These are phyloP conservation scores for Alternaria ventricosa DNA, from an alignment of 2,329 filamentous ascomycete species.

Conservation along the genomic window DNA sequence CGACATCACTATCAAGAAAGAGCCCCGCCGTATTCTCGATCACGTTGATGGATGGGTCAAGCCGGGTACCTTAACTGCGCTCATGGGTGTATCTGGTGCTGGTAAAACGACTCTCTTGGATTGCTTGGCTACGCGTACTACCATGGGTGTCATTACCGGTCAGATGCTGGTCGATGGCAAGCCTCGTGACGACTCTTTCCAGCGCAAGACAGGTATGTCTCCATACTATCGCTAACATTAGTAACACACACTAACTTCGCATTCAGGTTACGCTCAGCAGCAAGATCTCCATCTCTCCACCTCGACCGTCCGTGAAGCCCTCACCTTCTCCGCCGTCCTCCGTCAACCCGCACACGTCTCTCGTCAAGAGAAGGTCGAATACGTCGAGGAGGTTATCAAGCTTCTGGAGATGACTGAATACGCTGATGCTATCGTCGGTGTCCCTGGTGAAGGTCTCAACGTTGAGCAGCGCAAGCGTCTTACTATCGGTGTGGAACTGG, in stretches of 20 bases:
- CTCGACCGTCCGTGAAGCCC: constrained; percentile 84
- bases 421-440: constrained; percentile 88
- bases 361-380: constrained; percentile 78
- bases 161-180: constrained; percentile 84
- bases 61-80: constrained; percentile 80
- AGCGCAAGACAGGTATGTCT: constrained; percentile 76
- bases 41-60: constrained; percentile 93
- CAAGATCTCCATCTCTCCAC: constrained; percentile 89
- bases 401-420: constrained; percentile 89
- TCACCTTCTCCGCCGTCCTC: constrained; percentile 84
- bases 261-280: constrained; percentile 76
- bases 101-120: constrained; percentile 92
- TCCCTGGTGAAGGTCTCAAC: constrained; percentile 80
- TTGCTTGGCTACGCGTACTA: constrained; percentile 82
- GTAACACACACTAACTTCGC: background rate
- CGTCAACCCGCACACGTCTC: constrained; percentile 80
- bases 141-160: constrained; percentile 86
- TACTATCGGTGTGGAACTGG: constrained; percentile 95
- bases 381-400: constrained; percentile 90
- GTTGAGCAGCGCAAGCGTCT: constrained; percentile 75
- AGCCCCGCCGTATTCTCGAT: constrained; percentile 77
- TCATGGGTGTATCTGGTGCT: constrained; percentile 93
- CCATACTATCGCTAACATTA: background rate
- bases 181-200: constrained; percentile 80
- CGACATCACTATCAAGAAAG: constrained; percentile 78